Evolutionary conservation across 345 rosid species (phyloP).

Genomic region (Citropsis articulata): DNA sequence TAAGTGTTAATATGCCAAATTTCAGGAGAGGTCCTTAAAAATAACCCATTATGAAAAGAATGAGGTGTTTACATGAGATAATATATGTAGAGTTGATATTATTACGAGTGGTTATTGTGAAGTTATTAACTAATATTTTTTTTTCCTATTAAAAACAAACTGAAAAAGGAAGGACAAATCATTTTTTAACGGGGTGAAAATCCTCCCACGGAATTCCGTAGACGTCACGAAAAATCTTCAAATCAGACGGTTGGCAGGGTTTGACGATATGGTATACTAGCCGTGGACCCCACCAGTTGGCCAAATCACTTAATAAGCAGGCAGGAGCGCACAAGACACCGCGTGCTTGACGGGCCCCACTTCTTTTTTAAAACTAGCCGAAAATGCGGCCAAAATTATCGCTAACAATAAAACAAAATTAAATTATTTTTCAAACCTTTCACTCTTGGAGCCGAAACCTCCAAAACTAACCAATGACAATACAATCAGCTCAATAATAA

Average conservation of each 20-base stretch:
- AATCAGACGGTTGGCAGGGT: background rate
- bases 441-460: slow-evolving; percentile 7
- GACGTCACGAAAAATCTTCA: background rate
- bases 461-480: background rate
- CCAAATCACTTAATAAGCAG: background rate
- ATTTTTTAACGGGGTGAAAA: too few species aligned
- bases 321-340: background rate
- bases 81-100: too few species aligned
- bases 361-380: background rate
- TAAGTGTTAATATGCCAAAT: too few species aligned
- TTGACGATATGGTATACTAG: background rate
- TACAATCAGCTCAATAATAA: background rate
- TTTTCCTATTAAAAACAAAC: too few species aligned
- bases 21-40: too few species aligned
- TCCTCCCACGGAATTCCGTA: background rate
- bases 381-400: slow-evolving; percentile 7
- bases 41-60: too few species aligned
- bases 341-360: slow-evolving; percentile 10
- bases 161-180: too few species aligned
- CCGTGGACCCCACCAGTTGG: slow-evolving; percentile 1
- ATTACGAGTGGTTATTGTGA: too few species aligned
- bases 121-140: too few species aligned
- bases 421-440: slow-evolving; percentile 3
- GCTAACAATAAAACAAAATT: background rate
- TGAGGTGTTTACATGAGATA: too few species aligned